Evolutionary conservation across 257 asterid species (phyloP).

Genomic region (Solanum appendiculatum): DNA sequence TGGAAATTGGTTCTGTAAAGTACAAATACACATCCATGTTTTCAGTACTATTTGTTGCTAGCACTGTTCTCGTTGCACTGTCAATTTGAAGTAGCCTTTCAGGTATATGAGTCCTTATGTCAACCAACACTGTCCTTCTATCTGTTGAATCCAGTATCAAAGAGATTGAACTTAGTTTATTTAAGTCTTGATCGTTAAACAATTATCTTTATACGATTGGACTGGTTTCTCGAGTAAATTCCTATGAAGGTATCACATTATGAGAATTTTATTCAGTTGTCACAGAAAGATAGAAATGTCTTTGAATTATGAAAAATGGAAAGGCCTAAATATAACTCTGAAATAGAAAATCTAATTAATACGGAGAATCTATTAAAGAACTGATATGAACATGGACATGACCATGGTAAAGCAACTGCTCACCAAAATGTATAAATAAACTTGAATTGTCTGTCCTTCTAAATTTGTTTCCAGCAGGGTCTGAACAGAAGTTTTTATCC

Average conservation of each 20-base stretch:
- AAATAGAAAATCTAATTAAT: not conserved
- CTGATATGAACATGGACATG: not conserved
- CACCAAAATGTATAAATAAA: constrained; percentile 63
- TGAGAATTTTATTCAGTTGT: not conserved
- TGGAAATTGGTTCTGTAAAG: constrained; percentile 69
- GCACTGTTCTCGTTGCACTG: constrained; percentile 54
- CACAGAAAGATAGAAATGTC: not conserved
- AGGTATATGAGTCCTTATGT: constrained; percentile 71
- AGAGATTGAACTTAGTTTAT: not conserved
- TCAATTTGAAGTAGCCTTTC: constrained; percentile 61
- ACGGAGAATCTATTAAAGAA: not conserved
- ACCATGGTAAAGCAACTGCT: constrained; percentile 5
- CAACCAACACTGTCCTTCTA: constrained; percentile 56
- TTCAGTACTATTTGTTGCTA: constrained; percentile 60
- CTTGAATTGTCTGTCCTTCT: constrained; percentile 68
- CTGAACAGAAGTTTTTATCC: constrained; percentile 72
- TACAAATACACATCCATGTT: constrained; percentile 62
- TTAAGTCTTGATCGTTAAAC: not conserved
- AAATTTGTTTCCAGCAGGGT: constrained; percentile 74
- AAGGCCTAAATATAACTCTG: not conserved
- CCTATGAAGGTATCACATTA: constrained; percentile 12
- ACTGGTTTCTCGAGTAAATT: constrained; percentile 8
- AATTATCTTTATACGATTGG: not conserved
- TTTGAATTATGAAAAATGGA: not conserved
- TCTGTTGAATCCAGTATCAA: constrained; percentile 25